Percentiles rank a stretch among this genome's conserved stretches.
Conservation (phyloP, 257 asterid genomes). For the Salvia splendens region DNA sequence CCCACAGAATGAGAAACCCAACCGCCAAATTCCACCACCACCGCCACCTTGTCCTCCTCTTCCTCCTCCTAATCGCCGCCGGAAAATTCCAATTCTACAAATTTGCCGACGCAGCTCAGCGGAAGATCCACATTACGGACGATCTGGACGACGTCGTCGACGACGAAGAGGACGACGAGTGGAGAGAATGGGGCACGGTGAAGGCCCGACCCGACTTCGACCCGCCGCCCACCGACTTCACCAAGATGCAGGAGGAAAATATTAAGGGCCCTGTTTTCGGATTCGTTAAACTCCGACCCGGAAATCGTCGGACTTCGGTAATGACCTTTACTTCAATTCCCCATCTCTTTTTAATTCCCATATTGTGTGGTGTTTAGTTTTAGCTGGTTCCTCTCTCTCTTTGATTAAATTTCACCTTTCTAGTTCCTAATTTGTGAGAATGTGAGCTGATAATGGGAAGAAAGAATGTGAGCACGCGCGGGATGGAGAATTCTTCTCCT, state of each 20-base stretch:
- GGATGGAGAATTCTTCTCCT: constrained; percentile 5
- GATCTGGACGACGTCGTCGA: constrained; percentile 84
- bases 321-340: constrained; percentile 5
- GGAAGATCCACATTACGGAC: constrained; percentile 75
- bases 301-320: constrained; percentile 68
- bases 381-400: neutral
- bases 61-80: constrained; percentile 46
- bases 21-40: constrained; percentile 19
- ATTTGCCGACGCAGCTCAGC: constrained; percentile 47
- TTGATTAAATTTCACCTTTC: neutral
- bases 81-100: constrained; percentile 29
- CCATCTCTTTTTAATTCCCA: neutral
- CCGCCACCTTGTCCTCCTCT: constrained; percentile 29
- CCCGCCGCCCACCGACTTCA: constrained; percentile 67
- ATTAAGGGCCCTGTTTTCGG: constrained; percentile 83
- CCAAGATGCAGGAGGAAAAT: constrained; percentile 65
- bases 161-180: constrained; percentile 78
- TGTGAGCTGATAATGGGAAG: neutral
- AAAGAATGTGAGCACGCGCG: constrained; percentile 25
- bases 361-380: neutral
- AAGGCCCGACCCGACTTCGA: constrained; percentile 63
- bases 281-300: constrained; percentile 84
- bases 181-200: constrained; percentile 83
- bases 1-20: constrained; percentile 34
- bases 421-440: neutral